Conservation (phyloP, 2,329 filamentous ascomycete genomes). For the Botrytis porri region DNA sequence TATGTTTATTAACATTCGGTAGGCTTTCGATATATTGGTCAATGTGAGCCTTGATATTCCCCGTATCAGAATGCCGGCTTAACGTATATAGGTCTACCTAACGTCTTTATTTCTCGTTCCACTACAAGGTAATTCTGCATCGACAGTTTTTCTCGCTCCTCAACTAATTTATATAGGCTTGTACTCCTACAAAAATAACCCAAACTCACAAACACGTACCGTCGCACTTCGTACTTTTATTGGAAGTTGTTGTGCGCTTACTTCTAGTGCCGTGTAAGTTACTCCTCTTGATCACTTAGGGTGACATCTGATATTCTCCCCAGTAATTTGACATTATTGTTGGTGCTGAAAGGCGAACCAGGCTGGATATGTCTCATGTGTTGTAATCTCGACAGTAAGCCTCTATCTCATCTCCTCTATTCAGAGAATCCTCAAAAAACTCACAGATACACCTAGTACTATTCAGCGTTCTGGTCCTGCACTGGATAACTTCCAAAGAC, state of each 20-base stretch:
- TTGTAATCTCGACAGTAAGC: conserved; percentile 60
- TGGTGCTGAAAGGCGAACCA: conserved; percentile 58
- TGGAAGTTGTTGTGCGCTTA: conserved; percentile 55
- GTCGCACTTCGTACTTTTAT: conserved; percentile 58
- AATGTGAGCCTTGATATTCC: conserved; percentile 41
- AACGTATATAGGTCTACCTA: conserved; percentile 47
- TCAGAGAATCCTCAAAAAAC: not conserved
- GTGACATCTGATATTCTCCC: not conserved
- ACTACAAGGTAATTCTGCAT: conserved; percentile 46
- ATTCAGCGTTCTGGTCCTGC: conserved; percentile 58
- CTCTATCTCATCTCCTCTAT: not conserved
- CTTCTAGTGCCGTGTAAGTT: conserved; percentile 55
- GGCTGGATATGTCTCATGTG: conserved; percentile 65
- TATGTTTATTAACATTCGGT: not conserved
- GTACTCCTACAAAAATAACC: conserved; percentile 52
- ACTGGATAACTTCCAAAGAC: conserved; percentile 53
- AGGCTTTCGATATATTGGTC: conserved; percentile 51
- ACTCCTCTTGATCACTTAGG: not conserved
- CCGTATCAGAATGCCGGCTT: not conserved
- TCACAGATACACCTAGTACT: conserved; percentile 42
- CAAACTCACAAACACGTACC: conserved; percentile 45
- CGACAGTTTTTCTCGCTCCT: not conserved
- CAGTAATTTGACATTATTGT: conserved; percentile 58
- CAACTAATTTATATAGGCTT: conserved; percentile 43
- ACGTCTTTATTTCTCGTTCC: conserved; percentile 63